These are phyloP conservation scores for Brassica hybrid DNA, from an alignment of 441 rosid genomes.

Conservation along the genomic window DNA sequence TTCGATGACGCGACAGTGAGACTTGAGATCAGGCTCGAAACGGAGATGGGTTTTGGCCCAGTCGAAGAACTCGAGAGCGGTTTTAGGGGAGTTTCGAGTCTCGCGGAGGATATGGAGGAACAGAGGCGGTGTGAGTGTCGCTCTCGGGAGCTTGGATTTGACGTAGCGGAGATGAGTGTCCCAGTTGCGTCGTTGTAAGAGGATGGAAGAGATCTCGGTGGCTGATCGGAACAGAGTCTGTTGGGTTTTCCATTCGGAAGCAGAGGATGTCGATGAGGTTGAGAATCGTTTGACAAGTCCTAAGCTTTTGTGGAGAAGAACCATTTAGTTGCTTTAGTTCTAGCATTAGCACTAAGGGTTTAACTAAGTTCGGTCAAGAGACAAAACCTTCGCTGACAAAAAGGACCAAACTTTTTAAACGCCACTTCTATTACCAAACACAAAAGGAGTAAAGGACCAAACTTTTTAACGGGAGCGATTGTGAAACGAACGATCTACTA, in stretches of 20 bases:
- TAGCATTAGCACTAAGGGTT: slow-evolving; percentile 1
- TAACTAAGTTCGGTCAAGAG: background rate
- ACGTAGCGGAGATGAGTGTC: slow-evolving; percentile 48
- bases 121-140: slow-evolving; percentile 53
- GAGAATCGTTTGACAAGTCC: slow-evolving; percentile 44
- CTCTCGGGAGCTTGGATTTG: slow-evolving; percentile 45
- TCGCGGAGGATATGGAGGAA: slow-evolving; percentile 61
- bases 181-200: slow-evolving; percentile 65
- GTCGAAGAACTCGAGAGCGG: slow-evolving; percentile 65
- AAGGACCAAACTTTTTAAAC: slow-evolving; percentile 1
- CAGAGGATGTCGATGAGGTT: slow-evolving; percentile 42
- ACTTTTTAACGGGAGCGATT: background rate
- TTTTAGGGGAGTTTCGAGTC: slow-evolving; percentile 52
- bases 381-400: background rate
- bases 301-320: slow-evolving; percentile 30
- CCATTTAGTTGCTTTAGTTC: slow-evolving; percentile 28
- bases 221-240: slow-evolving; percentile 49
- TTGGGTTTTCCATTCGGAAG: slow-evolving; percentile 58
- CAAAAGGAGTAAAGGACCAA: background rate
- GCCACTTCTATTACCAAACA: background rate
- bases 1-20: slow-evolving; percentile 54
- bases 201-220: slow-evolving; percentile 59
- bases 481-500: background rate
- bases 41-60: slow-evolving; percentile 56
- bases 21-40: slow-evolving; percentile 59